phyloP scores from a whole-genome alignment of 352 stramenopile species.

The Pythium phragmiticola region DNA sequence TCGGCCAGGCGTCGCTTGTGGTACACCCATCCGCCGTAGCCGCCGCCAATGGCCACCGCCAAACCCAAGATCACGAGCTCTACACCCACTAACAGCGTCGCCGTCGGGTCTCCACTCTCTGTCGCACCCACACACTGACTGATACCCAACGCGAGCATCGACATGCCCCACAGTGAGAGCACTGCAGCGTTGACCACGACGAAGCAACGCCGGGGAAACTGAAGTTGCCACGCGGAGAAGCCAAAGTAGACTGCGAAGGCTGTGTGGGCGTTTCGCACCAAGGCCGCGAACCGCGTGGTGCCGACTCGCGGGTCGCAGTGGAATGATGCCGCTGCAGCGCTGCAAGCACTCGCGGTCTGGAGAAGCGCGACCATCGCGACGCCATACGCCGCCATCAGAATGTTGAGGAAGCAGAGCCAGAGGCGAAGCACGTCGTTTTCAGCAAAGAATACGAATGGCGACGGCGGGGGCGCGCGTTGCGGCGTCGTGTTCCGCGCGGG shows the following conservation, averaged over 20 bases:
- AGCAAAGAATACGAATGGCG: conserved; percentile 18
- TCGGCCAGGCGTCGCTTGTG: conserved; percentile 13
- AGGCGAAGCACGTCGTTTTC: conserved; percentile 17
- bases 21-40: conserved; percentile 18
- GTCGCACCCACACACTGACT: conserved; percentile 7
- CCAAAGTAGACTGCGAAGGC: conserved; percentile 6
- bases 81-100: background rate
- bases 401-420: conserved; percentile 9
- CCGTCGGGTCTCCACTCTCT: background rate
- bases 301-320: conserved; percentile 9
- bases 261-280: background rate
- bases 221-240: conserved; percentile 10
- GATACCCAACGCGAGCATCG: conserved; percentile 10
- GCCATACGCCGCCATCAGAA: conserved; percentile 11
- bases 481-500: background rate
- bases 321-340: background rate
- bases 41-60: background rate
- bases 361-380: conserved; percentile 12
- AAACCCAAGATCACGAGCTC: conserved; percentile 7
- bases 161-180: background rate
- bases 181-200: conserved; percentile 6
- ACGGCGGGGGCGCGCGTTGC: background rate
- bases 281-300: conserved; percentile 4
- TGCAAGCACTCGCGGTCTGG: background rate
- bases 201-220: conserved; percentile 8